Evolutionary conservation across 139 green algal genomes (phyloP).

Genomic region (Tetradesmus obliquus): DNA sequence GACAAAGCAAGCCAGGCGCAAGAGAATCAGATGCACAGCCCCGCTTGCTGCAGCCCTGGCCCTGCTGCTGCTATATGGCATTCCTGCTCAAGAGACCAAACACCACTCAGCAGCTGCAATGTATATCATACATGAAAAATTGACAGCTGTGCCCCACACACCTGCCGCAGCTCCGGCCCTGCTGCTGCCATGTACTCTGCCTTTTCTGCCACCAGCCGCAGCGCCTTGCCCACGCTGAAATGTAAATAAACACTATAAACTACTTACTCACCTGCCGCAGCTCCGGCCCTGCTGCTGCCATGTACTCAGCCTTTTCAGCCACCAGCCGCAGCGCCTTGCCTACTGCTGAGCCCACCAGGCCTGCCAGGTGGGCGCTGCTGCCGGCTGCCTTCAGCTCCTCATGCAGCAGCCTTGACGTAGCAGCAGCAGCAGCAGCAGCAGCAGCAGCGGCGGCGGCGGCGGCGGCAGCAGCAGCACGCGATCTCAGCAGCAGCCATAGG

Average conservation of each 20-base stretch:
- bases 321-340: slow-evolving; percentile 67
- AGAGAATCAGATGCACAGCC: too few relatives aligned
- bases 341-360: slow-evolving; percentile 54
- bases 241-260: neutral
- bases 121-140: too few relatives aligned
- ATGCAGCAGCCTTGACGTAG: slow-evolving; percentile 80
- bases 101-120: too few relatives aligned
- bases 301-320: slow-evolving; percentile 75
- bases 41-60: too few relatives aligned
- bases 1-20: too few relatives aligned
- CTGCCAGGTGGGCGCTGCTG: slow-evolving; percentile 65
- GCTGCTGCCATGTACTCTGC: slow-evolving; percentile 80
- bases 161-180: slow-evolving; percentile 73
- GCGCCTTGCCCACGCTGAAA: neutral
- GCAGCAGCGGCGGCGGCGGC: slow-evolving; percentile 61
- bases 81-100: too few relatives aligned
- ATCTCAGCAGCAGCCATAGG: neutral
- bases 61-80: too few relatives aligned
- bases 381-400: slow-evolving; percentile 83
- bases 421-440: slow-evolving; percentile 82
- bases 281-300: slow-evolving; percentile 81
- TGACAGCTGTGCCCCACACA: neutral
- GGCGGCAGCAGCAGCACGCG: neutral
- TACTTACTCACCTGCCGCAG: slow-evolving; percentile 49
- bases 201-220: slow-evolving; percentile 59